Evolutionary conservation across 2,329 filamentous ascomycete species (phyloP).

Genomic region (Fusarium sulawesiense): DNA sequence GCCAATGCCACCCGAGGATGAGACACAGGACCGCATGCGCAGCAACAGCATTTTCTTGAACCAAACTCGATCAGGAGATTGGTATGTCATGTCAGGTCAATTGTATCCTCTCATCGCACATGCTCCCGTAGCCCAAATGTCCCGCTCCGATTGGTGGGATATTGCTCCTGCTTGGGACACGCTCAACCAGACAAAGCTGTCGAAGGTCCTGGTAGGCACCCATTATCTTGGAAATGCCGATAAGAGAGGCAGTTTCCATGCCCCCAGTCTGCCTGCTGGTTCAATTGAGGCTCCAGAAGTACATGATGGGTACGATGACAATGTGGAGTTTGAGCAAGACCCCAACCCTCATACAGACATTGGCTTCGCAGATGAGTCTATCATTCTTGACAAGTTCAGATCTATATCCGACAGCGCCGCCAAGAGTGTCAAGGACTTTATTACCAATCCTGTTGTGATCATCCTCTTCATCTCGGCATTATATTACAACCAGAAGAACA

Average conservation of each 20-base stretch:
- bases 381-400: conserved; percentile 63
- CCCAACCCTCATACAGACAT: conserved; percentile 47
- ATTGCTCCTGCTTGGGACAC: conserved; percentile 54
- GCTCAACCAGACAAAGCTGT: conserved; percentile 60
- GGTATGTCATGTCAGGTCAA: conserved; percentile 91
- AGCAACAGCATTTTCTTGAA: conserved; percentile 84
- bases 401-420: conserved; percentile 62
- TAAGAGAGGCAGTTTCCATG: conserved; percentile 50
- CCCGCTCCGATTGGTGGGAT: conserved; percentile 62
- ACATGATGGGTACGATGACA: conserved; percentile 30
- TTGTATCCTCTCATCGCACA: conserved; percentile 88
- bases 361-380: conserved; percentile 51
- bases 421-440: conserved; percentile 64
- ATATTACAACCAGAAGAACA: conserved; percentile 60
- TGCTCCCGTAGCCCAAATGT: conserved; percentile 62
- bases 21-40: conserved; percentile 63
- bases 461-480: conserved; percentile 57
- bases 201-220: conserved; percentile 75
- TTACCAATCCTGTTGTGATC: conserved; percentile 66
- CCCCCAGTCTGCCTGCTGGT: conserved; percentile 53
- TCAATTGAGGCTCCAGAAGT: conserved; percentile 40
- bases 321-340: conserved; percentile 49
- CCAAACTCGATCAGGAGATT: conserved; percentile 84
- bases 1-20: conserved; percentile 67
- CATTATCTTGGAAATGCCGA: conserved; percentile 67